These are phyloP conservation scores for Grosmannia huntii DNA, from an alignment of 2,329 filamentous ascomycete genomes.

Conservation along the genomic window DNA sequence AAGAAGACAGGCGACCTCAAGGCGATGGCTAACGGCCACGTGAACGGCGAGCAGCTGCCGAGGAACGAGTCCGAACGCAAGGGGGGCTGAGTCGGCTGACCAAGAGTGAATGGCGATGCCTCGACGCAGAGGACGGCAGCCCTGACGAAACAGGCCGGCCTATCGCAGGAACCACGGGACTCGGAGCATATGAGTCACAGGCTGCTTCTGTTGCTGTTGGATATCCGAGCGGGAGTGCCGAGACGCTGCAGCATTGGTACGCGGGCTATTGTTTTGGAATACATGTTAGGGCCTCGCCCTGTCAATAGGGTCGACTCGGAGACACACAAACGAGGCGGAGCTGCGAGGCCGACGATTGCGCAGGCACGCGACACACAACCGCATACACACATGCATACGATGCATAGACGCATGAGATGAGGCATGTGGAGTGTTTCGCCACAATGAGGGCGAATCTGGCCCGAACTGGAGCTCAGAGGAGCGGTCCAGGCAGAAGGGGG, in stretches of 20 bases:
- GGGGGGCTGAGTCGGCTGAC: slow-evolving; percentile 36
- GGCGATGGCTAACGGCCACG: slow-evolving; percentile 26
- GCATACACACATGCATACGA: background rate
- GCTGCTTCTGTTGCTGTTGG: background rate
- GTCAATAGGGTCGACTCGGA: too few relatives aligned
- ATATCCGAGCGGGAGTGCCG: background rate
- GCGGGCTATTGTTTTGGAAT: background rate
- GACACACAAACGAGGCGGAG: background rate
- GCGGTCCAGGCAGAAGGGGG: background rate
- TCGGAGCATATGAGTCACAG: background rate
- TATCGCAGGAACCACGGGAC: background rate
- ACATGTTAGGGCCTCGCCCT: background rate
- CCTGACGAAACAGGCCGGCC: too few relatives aligned
- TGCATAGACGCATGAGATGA: background rate
- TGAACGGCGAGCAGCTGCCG: slow-evolving; percentile 40
- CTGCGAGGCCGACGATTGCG: background rate
- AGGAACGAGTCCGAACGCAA: slow-evolving; percentile 49
- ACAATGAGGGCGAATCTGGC: background rate
- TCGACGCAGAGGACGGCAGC: too few relatives aligned
- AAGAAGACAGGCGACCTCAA: slow-evolving; percentile 39
- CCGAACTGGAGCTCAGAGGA: background rate
- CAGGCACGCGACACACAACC: background rate
- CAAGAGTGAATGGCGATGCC: background rate
- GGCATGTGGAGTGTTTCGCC: background rate
- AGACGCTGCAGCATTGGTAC: background rate